Conservation (phyloP, 495 filamentous ascomycete genomes). For the Penicillium subrubescens region DNA sequence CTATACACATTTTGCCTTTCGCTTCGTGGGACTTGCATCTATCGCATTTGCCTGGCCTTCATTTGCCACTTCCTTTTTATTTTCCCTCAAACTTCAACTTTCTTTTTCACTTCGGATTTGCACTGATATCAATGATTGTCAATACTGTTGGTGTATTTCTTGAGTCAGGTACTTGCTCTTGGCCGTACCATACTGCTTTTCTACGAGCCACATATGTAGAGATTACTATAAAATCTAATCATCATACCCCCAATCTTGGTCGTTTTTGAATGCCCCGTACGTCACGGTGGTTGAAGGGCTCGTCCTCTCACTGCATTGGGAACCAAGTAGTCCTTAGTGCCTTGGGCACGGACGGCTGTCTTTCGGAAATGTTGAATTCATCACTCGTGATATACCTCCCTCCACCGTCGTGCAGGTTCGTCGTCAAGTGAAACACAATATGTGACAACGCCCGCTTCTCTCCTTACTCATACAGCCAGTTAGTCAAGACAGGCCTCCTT, state of each 20-base stretch:
- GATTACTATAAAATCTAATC: conserved; percentile 23
- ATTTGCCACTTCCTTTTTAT: conserved; percentile 5
- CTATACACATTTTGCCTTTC: conserved; percentile 5
- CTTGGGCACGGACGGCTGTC: neutral
- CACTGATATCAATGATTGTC: neutral
- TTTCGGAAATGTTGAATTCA: conserved; percentile 9
- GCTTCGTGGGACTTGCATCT: conserved; percentile 2
- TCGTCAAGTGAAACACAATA: neutral
- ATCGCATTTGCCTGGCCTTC: conserved; percentile 1
- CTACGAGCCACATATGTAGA: conserved; percentile 13
- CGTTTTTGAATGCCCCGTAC: neutral
- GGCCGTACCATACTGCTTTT: conserved; percentile 12
- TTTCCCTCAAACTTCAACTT: neutral
- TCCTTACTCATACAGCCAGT: neutral
- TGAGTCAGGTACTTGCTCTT: neutral
- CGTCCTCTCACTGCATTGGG: neutral
- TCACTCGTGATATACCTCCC: conserved; percentile 14
- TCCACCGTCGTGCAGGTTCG: neutral
- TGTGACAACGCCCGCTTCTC: neutral
- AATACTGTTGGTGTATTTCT: neutral
- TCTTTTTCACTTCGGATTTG: neutral
- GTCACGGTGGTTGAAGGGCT: neutral
- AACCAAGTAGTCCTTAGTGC: neutral
- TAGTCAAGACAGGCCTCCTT: neutral
- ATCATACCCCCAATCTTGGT: conserved; percentile 3